Evolutionary conservation across 2,329 filamentous ascomycete species (phyloP).

Genomic region (Aspergillus sp.): DNA sequence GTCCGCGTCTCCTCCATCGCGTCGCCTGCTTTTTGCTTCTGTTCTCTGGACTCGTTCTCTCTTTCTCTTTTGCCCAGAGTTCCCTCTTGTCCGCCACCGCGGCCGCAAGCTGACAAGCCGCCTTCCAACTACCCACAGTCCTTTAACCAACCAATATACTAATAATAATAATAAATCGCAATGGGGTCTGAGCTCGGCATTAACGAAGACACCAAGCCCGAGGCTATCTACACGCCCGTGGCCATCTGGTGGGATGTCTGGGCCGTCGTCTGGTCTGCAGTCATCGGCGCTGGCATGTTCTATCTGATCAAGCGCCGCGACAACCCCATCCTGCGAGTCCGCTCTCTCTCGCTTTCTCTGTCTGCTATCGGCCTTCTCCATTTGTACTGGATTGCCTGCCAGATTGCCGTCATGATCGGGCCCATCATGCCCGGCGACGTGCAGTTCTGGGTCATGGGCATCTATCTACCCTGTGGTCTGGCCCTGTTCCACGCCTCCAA

Average conservation of each 20-base stretch:
- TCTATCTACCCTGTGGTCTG: constrained; percentile 64
- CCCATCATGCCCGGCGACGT: constrained; percentile 49
- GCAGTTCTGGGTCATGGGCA: constrained; percentile 68
- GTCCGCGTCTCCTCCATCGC: too few species aligned
- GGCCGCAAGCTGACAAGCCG: too few species aligned
- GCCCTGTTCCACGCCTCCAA: constrained; percentile 67
- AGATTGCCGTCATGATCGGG: constrained; percentile 38
- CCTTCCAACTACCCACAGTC: neutral
- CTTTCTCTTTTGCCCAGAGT: too few species aligned
- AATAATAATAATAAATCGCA: neutral
- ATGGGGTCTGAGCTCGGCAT: constrained; percentile 35
- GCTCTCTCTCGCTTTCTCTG: constrained; percentile 39
- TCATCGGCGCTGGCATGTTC: constrained; percentile 29
- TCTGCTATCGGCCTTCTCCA: constrained; percentile 39
- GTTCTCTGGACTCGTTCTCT: neutral
- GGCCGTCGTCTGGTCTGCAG: constrained; percentile 33
- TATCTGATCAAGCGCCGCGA: constrained; percentile 35
- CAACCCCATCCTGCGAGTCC: constrained; percentile 37
- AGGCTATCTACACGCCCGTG: constrained; percentile 21
- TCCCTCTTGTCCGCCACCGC: too few species aligned
- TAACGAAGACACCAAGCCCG: constrained; percentile 25
- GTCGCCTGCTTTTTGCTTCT: neutral
- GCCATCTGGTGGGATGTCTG: constrained; percentile 31
- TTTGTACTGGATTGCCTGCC: constrained; percentile 37
- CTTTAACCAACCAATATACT: neutral